These are phyloP conservation scores for Bipolaris bicolor DNA, from an alignment of 2,329 filamentous ascomycete genomes.

Conservation along the genomic window DNA sequence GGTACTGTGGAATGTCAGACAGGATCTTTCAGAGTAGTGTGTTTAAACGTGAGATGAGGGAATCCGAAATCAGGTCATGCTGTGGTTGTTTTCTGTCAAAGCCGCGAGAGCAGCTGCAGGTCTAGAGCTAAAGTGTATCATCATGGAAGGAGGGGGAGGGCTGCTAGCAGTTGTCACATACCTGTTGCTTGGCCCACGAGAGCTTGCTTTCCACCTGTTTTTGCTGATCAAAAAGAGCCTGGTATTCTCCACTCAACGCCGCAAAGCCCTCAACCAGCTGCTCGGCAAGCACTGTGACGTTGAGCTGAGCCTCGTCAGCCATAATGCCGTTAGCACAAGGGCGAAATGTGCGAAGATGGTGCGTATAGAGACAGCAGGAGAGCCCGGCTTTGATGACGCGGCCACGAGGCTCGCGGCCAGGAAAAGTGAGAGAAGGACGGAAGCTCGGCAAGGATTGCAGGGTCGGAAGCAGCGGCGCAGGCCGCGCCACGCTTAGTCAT, in stretches of 20 bases:
- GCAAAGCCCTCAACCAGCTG: constrained; percentile 56
- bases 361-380: constrained; percentile 8
- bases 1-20: constrained; percentile 44
- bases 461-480: constrained; percentile 15
- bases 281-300: constrained; percentile 46
- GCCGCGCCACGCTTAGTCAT: constrained; percentile 23
- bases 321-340: constrained; percentile 28
- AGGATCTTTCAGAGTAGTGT: neutral
- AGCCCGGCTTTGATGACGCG: constrained; percentile 34
- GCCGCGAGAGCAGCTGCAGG: constrained; percentile 55
- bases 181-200: constrained; percentile 57
- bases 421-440: constrained; percentile 20
- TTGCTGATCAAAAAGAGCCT: constrained; percentile 53
- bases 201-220: constrained; percentile 56
- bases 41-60: constrained; percentile 4
- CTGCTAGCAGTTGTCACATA: constrained; percentile 34
- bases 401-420: constrained; percentile 27
- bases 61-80: constrained; percentile 47
- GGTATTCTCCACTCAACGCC: constrained; percentile 55
- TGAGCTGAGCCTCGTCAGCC: constrained; percentile 32
- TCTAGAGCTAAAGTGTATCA: constrained; percentile 60
- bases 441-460: constrained; percentile 22
- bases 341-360: constrained; percentile 6
- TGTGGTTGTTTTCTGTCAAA: constrained; percentile 54
- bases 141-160: constrained; percentile 42